These are phyloP conservation scores for Fusarium austroafricanum DNA, from an alignment of 2,329 filamentous ascomycete genomes.

Conservation along the genomic window DNA sequence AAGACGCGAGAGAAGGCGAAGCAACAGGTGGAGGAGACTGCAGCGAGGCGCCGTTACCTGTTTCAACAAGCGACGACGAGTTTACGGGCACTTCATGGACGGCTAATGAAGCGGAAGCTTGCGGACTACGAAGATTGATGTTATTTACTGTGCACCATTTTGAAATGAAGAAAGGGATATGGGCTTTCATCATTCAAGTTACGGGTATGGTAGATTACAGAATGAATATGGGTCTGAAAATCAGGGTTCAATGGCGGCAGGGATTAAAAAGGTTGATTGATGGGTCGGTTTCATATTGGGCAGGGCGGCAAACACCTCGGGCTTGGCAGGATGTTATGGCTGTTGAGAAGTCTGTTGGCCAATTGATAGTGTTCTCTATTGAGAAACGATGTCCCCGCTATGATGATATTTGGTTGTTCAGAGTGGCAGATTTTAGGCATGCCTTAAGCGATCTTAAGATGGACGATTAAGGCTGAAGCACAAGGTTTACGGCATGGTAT, in stretches of 20 bases:
- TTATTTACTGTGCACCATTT: neutral
- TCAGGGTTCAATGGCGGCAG: slow-evolving; percentile 34
- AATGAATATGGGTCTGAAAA: slow-evolving; percentile 16
- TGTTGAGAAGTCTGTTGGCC: neutral
- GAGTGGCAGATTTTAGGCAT: neutral
- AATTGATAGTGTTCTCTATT: slow-evolving; percentile 1
- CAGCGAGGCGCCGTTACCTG: slow-evolving; percentile 23
- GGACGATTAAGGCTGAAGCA: neutral
- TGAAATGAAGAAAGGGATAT: slow-evolving; percentile 1
- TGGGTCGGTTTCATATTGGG: slow-evolving; percentile 19
- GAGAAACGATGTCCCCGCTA: slow-evolving; percentile 8
- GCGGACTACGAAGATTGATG: slow-evolving; percentile 1
- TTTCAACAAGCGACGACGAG: slow-evolving; percentile 36
- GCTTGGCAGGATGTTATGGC: slow-evolving; percentile 8
- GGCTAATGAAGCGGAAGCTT: slow-evolving; percentile 20
- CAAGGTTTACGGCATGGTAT: slow-evolving; percentile 7
- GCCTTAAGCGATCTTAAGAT: slow-evolving; percentile 16
- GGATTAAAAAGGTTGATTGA: slow-evolving; percentile 26
- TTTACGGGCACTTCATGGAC: slow-evolving; percentile 40
- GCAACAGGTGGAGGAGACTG: slow-evolving; percentile 20
- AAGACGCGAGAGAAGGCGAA: slow-evolving; percentile 10
- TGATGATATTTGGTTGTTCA: slow-evolving; percentile 3
- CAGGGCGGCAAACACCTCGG: neutral
- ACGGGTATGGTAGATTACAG: neutral
- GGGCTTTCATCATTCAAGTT: neutral